phyloP scores from a whole-genome alignment of 2,329 filamentous ascomycete species.

The Aspergillus bombycis region DNA sequence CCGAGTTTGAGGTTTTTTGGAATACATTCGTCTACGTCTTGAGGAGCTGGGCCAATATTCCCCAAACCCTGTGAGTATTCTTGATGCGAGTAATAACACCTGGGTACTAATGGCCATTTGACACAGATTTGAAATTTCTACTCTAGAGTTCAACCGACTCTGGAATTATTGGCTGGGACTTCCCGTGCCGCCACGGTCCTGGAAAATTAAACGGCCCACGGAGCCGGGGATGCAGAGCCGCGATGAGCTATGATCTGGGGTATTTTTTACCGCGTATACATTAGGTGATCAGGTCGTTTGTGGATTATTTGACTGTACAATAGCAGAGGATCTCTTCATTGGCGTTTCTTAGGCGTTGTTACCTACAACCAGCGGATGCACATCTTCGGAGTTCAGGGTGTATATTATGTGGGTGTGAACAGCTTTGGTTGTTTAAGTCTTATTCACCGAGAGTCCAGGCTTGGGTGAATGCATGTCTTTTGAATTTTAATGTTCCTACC shows the following conservation, averaged over 20 bases:
- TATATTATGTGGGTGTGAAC: conserved; percentile 3
- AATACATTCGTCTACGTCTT: conserved; percentile 68
- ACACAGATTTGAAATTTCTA: conserved; percentile 54
- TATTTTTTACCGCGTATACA: background rate
- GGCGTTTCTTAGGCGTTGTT: conserved; percentile 3
- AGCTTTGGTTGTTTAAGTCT: background rate
- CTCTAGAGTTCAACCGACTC: conserved; percentile 57
- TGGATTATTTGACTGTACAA: conserved; percentile 2
- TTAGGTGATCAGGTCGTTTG: background rate
- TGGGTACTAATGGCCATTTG: background rate
- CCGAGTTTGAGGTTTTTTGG: conserved; percentile 67
- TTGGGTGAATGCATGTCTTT: background rate
- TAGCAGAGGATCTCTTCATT: conserved; percentile 7
- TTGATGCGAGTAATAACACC: background rate
- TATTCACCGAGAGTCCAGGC: background rate
- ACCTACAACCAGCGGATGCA: conserved; percentile 1
- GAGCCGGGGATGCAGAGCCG: conserved; percentile 24
- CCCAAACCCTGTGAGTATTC: conserved; percentile 67
- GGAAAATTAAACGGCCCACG: conserved; percentile 55
- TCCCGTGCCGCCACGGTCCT: conserved; percentile 59
- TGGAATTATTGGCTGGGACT: conserved; percentile 68
- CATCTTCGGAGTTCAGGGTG: conserved; percentile 11
- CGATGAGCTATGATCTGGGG: conserved; percentile 45
- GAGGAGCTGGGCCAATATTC: conserved; percentile 70
- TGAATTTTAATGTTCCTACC: background rate